phyloP scores from a whole-genome alignment of 306 rosid species.

The Alnus rubra region DNA sequence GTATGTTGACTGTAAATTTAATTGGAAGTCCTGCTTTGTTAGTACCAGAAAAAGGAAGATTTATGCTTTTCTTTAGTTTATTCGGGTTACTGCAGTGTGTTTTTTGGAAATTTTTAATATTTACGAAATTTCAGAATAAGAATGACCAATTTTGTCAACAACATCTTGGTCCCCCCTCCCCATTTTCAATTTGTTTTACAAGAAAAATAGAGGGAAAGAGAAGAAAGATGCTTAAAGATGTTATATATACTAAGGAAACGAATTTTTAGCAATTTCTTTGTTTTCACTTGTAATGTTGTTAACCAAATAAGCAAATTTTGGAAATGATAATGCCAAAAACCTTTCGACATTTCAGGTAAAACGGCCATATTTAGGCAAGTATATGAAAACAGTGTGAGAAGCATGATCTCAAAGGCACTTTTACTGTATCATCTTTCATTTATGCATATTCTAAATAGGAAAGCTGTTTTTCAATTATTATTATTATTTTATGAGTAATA shows the following conservation, averaged over 20 bases:
- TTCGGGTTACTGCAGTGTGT: background rate
- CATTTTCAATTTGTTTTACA: background rate
- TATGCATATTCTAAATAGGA: background rate
- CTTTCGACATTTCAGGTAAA: background rate
- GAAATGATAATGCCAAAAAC: slow-evolving; percentile 1
- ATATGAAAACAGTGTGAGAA: background rate
- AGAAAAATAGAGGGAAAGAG: background rate
- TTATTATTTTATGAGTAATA: too few species aligned
- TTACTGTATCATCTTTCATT: background rate
- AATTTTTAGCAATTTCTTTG: background rate
- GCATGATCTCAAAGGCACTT: background rate
- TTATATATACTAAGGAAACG: background rate
- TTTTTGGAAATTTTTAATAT: background rate
- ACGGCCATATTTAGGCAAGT: background rate
- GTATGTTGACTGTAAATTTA: background rate
- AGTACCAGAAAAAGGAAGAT: background rate
- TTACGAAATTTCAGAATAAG: background rate
- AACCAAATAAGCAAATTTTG: background rate
- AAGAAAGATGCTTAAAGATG: background rate
- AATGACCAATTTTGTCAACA: background rate
- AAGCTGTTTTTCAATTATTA: background rate
- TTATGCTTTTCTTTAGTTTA: background rate
- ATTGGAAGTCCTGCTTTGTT: background rate
- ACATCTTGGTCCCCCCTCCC: background rate
- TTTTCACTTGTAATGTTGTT: background rate